phyloP scores from a whole-genome alignment of 169 alveolate species.

The Babesia bigemina region DNA sequence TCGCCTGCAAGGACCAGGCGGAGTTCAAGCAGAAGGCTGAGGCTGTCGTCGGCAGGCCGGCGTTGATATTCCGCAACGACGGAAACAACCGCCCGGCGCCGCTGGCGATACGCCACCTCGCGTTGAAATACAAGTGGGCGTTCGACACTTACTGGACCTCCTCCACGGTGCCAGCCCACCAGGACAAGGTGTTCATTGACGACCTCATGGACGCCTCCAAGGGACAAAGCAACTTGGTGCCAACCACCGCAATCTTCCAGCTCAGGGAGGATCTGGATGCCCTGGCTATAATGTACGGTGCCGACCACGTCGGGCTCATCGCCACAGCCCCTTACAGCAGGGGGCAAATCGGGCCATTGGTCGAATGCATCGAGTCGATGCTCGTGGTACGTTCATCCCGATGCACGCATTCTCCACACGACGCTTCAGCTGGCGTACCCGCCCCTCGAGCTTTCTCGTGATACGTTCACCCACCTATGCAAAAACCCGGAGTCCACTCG shows the following conservation, averaged over 20 bases:
- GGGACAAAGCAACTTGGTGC: slow-evolving; percentile 4
- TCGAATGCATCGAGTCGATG: slow-evolving; percentile 8
- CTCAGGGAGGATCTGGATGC: slow-evolving; percentile 2
- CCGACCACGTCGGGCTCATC: not conserved
- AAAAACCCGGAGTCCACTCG: not conserved
- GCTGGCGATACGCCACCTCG: slow-evolving; percentile 3
- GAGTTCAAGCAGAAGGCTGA: slow-evolving; percentile 27
- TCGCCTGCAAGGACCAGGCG: slow-evolving; percentile 6
- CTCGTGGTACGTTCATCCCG: not conserved
- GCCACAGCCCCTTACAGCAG: slow-evolving; percentile 15
- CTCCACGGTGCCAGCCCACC: not conserved
- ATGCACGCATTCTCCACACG: not conserved
- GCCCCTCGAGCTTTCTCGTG: slow-evolving; percentile 16
- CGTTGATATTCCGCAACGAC: slow-evolving; percentile 20
- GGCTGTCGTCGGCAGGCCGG: slow-evolving; percentile 1
- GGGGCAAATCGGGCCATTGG: not conserved
- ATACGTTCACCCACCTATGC: slow-evolving; percentile 6
- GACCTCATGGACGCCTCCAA: slow-evolving; percentile 11
- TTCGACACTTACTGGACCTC: slow-evolving; percentile 32
- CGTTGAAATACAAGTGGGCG: slow-evolving; percentile 31
- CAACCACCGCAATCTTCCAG: not conserved
- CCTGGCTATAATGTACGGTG: slow-evolving; percentile 9
- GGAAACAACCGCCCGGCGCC: slow-evolving; percentile 2
- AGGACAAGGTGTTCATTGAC: not conserved
- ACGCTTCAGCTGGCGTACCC: slow-evolving; percentile 7